These are phyloP conservation scores for Coffea humblotiana DNA, from an alignment of 305 asterid genomes.

Conservation along the genomic window DNA sequence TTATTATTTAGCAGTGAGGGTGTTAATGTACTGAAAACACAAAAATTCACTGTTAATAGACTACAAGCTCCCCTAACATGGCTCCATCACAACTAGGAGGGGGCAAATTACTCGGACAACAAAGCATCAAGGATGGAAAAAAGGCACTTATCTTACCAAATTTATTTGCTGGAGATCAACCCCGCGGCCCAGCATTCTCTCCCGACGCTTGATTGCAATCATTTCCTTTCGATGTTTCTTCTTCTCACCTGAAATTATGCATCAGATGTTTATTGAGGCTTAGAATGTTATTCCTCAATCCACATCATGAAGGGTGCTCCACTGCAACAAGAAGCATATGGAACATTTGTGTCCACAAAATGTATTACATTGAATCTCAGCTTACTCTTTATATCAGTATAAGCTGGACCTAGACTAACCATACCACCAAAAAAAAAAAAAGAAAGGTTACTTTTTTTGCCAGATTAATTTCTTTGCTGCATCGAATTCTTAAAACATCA, in stretches of 20 bases:
- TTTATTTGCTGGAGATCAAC: conserved; percentile 88
- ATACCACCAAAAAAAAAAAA: neutral
- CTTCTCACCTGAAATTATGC: conserved; percentile 62
- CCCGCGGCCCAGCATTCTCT: conserved; percentile 78
- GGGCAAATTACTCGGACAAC: neutral
- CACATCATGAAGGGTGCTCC: neutral
- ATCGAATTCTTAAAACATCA: no score
- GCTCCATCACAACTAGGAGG: neutral
- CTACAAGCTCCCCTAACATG: no score
- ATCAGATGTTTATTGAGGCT: neutral
- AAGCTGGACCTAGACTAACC: neutral
- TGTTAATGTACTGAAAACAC: no score
- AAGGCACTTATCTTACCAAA: conserved; percentile 42
- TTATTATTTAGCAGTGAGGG: no score
- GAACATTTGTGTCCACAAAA: neutral
- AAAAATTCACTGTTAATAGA: no score
- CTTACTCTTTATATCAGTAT: neutral
- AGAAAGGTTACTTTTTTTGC: neutral
- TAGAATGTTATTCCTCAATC: neutral
- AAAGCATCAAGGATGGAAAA: neutral
- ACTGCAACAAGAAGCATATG: neutral
- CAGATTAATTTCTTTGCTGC: neutral
- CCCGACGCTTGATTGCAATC: conserved; percentile 77
- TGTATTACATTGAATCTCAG: neutral
- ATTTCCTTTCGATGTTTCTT: conserved; percentile 82